Evolutionary conservation across 108 stramenopile species (phyloP), one percentile per base, ranked within the genome.

Genomic region (Nitzschia sp.): DNA sequence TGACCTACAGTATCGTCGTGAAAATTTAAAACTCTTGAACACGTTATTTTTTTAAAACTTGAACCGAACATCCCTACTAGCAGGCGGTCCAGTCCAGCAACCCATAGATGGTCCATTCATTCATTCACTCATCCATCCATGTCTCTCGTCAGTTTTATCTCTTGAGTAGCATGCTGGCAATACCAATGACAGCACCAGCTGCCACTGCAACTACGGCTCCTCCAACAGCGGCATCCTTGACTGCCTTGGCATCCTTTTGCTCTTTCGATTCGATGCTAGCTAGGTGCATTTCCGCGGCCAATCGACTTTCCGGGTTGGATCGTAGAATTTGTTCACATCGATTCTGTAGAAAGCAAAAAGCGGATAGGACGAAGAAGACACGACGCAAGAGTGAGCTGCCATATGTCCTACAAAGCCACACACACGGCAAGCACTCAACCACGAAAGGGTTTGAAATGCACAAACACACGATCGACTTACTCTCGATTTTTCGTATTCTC

Each of bases 271-370:
- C 84, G 53, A 91, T 80, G 11, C 78, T 70, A 0, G 93, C 89
- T 19, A 84, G 58, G 75, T 94, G 93, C 63, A 94, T 65, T 75
- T 94, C 90, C 11, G 76, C 80, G 9, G 93, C 85, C 27, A 76
- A 47, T 17, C 79, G 74, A 78, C 79, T 79, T 30, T 90, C 82
- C 8, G 93, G 93, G 66, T 78, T 63, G 23, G 73, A 77, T 30
- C 93, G 58, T 6, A 94, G 62, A 62, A 94, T 94, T 4, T 81
- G 81, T 75, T 94, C 93, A 28, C 86, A 87, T 45, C 87, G 62
- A 25, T 47, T 47, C 72, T 88, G 71, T 44, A n/a, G 26, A 19
- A 36, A 13, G 9, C 61, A 59, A 32, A 61, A 71, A 62, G 11
- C n/a, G 45, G 15, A 44, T 36, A 53, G 34, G 21, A 33, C 26